Base-by-base conservation (phyloP, 2,329 filamentous ascomycete species). In the Helminthosporium solani region DNA sequence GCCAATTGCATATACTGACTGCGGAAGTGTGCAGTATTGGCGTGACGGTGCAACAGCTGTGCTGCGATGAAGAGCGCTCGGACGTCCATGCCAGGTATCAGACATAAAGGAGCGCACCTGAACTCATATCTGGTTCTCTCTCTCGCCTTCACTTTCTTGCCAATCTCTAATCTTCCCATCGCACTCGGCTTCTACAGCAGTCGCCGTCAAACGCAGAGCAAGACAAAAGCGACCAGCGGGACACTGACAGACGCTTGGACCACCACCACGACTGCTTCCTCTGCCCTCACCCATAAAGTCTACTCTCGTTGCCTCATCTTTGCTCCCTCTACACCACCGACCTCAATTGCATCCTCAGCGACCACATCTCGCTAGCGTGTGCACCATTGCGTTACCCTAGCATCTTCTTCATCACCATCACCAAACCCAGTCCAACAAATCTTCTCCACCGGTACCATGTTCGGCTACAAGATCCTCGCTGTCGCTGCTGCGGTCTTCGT, bases 381-480 rank as follows among this genome's bases (percentile, higher is more conserved):
- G 51, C 57, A 63, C 57, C 52, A 42, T 40, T 56, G 44, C 47
- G 50, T 55, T 53, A 47, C 52, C 37, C 20, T 39, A 38, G 49
- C 57, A 55, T 56, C 54, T 54, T 59, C 42, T 43, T 19, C 40
- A 54, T 54, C 44, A 40, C 44, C 53, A 56, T 25, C 41, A 54
- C 45, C 36, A 5, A 25, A 25, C 23, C 5, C 23, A 25, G 5
- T 28, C 36, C 34, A 36, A 49, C 35, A 35, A 47, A 39, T 40
- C 53, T 44, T 37, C 35, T 53, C 46, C 42, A 38, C 48, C 47
- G 41, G 52, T 56, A 61, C 36, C 43, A 65, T 64, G 62, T 45
- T 61, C 50, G 54, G 49, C 33, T 56, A 54, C 53, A 65, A 60
- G 58, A 7, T 63, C 45, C 41, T 61, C 38, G 53, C 52, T 33